Base-by-base conservation (phyloP, 805 yeast genomes). In the Cephaloascus albidus region DNA sequence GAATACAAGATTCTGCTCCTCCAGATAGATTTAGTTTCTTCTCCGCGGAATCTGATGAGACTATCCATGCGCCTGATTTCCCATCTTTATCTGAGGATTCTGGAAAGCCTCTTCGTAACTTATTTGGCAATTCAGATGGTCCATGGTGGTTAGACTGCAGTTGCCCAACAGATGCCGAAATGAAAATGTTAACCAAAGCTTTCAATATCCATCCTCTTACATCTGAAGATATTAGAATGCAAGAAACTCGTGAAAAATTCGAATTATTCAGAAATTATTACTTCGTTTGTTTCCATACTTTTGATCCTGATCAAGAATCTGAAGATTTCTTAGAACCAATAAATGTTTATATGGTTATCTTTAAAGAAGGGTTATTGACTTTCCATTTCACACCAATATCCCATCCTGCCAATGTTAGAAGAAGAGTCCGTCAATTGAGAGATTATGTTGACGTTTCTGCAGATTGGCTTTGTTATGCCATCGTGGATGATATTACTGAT, bases 151-250 rank as follows among this genome's bases (percentile, higher is more conserved):
- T 93, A 35, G 97, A 93, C 58, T 88, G 97, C 55, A 68, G 78
- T 33, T 83, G 95, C 53, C 97, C 98, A 4, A 86, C 96, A 0
- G 97, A 90, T 54, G 79, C 80, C 17, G 98, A 93, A 61, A 87
- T 93, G 96, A 84, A 84, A 54, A 80, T 85, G 50, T 58, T 93
- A 33, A 82, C 96, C 8, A 89, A 89, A 52, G 93, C 97, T 0
- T 90, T 90, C 60, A 96, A 96, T 8, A 86, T 90, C 62, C 98
- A 90, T 68, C 98, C 98, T 23, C 78, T 90, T 68, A 90, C 98
- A 0, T 88, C 96, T 1, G 98, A 90, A 64, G 98, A 90, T 78
- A 89, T 90, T 47, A 70, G 96, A 41, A 85, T 87, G 77, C 95
- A 89, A 63, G 98, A 90, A 64, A 78, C 96, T 18, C 88, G 98